Conservation (phyloP, 2,329 filamentous ascomycete species). For the Diaporthe citriasiana region DNA sequence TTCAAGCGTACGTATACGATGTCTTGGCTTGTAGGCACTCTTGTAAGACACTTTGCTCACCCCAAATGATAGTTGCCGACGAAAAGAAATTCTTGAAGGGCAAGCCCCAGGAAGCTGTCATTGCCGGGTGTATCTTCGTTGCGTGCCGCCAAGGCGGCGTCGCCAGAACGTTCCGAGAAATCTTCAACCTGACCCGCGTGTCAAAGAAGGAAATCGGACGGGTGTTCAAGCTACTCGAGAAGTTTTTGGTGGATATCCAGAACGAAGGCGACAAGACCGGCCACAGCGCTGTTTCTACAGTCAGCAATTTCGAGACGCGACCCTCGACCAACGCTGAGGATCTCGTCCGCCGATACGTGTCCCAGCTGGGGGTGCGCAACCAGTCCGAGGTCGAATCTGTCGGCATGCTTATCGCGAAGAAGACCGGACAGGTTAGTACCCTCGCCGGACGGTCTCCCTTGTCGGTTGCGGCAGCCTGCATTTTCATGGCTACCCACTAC, state of each 20-base stretch:
- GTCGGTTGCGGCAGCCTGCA: conserved; percentile 93
- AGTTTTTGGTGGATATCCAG: conserved; percentile 84
- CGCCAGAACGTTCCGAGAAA: conserved; percentile 92
- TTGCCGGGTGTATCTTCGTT: conserved; percentile 97
- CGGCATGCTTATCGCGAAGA: conserved; percentile 82
- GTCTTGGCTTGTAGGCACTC: not conserved
- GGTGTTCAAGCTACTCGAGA: conserved; percentile 93
- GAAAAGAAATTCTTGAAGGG: conserved; percentile 95
- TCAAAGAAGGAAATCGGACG: conserved; percentile 97
- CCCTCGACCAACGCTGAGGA: conserved; percentile 85
- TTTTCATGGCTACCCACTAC: conserved; percentile 94
- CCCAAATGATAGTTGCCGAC: conserved; percentile 71
- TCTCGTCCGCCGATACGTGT: conserved; percentile 91
- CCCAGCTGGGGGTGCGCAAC: conserved; percentile 80
- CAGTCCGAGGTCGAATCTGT: conserved; percentile 83
- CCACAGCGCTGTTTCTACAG: conserved; percentile 67
- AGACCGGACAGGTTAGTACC: conserved; percentile 82
- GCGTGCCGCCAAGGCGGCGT: conserved; percentile 92
- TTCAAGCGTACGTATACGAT: conserved; percentile 73
- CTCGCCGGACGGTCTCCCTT: conserved; percentile 94
- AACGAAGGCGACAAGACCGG: conserved; percentile 69
- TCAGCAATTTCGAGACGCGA: conserved; percentile 80
- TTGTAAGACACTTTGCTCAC: not conserved
- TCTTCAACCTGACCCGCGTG: conserved; percentile 92
- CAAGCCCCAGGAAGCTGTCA: conserved; percentile 93